Conservation (phyloP, 2,329 filamentous ascomycete species). For the Aurifilum marmelostoma region DNA sequence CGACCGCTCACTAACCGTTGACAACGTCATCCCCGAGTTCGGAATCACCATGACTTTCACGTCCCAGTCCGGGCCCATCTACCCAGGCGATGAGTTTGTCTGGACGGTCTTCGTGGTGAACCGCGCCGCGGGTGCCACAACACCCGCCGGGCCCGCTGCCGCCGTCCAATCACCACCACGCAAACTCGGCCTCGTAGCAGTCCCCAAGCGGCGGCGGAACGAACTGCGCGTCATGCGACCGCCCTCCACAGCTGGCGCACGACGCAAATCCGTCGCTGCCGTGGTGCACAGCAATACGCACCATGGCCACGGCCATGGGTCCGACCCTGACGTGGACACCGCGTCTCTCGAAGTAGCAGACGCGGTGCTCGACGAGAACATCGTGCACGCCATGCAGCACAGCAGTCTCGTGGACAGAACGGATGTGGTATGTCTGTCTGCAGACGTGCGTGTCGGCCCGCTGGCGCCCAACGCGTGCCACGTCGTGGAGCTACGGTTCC, state of each 20-base stretch:
- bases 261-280: conserved; percentile 35
- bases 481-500: conserved; percentile 71
- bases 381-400: conserved; percentile 72
- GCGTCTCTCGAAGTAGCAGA: conserved; percentile 52
- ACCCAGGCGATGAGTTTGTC: conserved; percentile 67
- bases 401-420: conserved; percentile 64
- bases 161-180: conserved; percentile 48
- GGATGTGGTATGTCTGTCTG: conserved; percentile 74
- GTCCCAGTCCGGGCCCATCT: conserved; percentile 59
- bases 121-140: conserved; percentile 53
- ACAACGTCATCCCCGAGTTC: conserved; percentile 59
- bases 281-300: conserved; percentile 13
- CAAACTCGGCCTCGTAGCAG: conserved; percentile 70
- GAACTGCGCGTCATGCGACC: conserved; percentile 58
- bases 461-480: conserved; percentile 74
- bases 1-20: conserved; percentile 40
- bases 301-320: conserved; percentile 23
- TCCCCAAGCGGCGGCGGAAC: conserved; percentile 66
- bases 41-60: conserved; percentile 78
- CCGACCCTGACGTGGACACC: conserved; percentile 27
- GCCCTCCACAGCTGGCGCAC: conserved; percentile 54
- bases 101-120: conserved; percentile 81
- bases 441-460: conserved; percentile 74
- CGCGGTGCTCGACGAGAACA: conserved; percentile 71
- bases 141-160: conserved; percentile 20